A percentile compares a stretch with the other conserved stretches of the same genome.
phyloP scores from a whole-genome alignment of 495 filamentous ascomycete species.

The Penicillium desertorum region DNA sequence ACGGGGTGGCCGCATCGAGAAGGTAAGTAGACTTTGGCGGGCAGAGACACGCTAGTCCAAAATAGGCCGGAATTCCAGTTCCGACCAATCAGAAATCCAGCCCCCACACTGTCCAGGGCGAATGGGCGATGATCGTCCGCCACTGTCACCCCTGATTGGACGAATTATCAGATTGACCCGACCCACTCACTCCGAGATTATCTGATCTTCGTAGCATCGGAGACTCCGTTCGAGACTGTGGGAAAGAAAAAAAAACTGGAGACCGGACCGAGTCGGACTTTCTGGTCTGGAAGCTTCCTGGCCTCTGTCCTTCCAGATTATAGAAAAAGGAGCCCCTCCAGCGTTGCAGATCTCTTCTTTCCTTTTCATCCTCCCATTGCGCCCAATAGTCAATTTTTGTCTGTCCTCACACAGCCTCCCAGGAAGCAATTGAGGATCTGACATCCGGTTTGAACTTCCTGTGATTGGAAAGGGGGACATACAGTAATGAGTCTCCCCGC shows the following conservation, averaged over 20 bases:
- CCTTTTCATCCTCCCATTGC: neutral
- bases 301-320: neutral
- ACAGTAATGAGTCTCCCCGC: slow-evolving; percentile 8
- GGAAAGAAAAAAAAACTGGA: slow-evolving; percentile 3
- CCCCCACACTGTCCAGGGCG: neutral
- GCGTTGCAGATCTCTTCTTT: neutral
- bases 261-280: neutral
- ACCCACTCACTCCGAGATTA: neutral
- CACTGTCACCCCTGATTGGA: slow-evolving; percentile 1
- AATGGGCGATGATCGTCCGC: neutral
- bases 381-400: neutral
- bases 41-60: neutral
- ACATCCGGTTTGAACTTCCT: neutral
- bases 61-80: neutral
- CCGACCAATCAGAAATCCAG: neutral
- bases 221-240: neutral
- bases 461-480: neutral
- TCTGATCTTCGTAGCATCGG: slow-evolving; percentile 11
- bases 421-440: neutral
- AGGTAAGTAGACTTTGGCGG: neutral
- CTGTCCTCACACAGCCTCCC: neutral
- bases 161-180: neutral
- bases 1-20: neutral
- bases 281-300: neutral
- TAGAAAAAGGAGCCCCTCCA: neutral